Evolutionary conservation across 768 basidiomycete species (phyloP).

Genomic region (Mycena belliarum): DNA sequence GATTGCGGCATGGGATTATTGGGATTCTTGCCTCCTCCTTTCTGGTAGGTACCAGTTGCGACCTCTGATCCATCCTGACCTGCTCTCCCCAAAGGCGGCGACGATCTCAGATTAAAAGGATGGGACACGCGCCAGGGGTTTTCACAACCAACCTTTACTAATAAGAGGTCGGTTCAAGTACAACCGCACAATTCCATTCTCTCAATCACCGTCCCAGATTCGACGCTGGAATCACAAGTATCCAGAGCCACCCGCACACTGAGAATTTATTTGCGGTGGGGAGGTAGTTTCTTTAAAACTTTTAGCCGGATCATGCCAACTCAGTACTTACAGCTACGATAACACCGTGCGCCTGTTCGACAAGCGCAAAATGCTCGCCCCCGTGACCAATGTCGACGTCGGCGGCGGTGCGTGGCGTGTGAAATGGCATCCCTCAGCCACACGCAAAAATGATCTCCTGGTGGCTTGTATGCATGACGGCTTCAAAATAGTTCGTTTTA

Average conservation of each 20-base stretch:
- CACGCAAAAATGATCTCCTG: conserved; percentile 72
- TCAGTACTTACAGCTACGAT: conserved; percentile 68
- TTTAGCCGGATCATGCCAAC: background rate
- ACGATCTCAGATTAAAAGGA: conserved; percentile 84
- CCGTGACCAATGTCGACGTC: conserved; percentile 62
- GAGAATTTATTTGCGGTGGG: conserved; percentile 90
- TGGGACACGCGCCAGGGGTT: conserved; percentile 85
- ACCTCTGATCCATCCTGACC: background rate
- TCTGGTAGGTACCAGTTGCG: conserved; percentile 55
- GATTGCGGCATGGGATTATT: conserved; percentile 90
- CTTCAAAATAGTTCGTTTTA: conserved; percentile 77
- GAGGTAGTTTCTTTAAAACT: conserved; percentile 52
- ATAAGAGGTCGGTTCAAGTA: conserved; percentile 57
- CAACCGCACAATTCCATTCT: background rate
- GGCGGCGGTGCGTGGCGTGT: conserved; percentile 96
- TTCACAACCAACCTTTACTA: conserved; percentile 60
- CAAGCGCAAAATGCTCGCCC: conserved; percentile 59
- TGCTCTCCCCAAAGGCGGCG: conserved; percentile 65
- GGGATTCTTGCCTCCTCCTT: conserved; percentile 78
- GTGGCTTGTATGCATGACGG: conserved; percentile 99
- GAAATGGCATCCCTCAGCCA: conserved; percentile 86
- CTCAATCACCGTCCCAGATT: conserved; percentile 56
- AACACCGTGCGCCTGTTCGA: conserved; percentile 81
- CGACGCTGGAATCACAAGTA: conserved; percentile 88
- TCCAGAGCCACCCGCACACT: conserved; percentile 78